Conservation (phyloP, 1,284 basidiomycete species). For the Laetiporus sulphureus region DNA sequence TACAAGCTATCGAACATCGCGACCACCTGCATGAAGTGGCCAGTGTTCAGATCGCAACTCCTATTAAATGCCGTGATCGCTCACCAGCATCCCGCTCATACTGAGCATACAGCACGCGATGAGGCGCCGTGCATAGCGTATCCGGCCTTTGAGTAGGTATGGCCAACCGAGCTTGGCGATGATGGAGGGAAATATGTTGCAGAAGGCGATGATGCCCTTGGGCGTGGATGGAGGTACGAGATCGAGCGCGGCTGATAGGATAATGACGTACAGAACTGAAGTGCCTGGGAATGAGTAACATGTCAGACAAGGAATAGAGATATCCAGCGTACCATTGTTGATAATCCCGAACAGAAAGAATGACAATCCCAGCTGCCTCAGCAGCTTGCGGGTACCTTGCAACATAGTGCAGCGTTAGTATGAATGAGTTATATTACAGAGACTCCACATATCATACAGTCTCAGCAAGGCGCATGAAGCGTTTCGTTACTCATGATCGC, state of each 20-base stretch:
- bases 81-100: slow-evolving; percentile 76
- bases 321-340: slow-evolving; percentile 41
- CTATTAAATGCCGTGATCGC: slow-evolving; percentile 11
- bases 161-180: slow-evolving; percentile 92
- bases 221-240: slow-evolving; percentile 87
- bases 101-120: slow-evolving; percentile 70
- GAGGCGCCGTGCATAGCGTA: slow-evolving; percentile 74
- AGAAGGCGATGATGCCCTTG: slow-evolving; percentile 90
- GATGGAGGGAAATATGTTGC: slow-evolving; percentile 81
- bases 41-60: neutral
- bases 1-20: slow-evolving; percentile 66
- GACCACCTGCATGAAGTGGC: slow-evolving; percentile 53
- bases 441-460: no score
- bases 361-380: slow-evolving; percentile 34
- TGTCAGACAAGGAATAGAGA: neutral
- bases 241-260: slow-evolving; percentile 92
- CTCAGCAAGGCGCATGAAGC: no score
- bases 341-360: slow-evolving; percentile 56
- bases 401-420: no score
- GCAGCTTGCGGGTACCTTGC: slow-evolving; percentile 12
- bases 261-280: slow-evolving; percentile 89
- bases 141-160: slow-evolving; percentile 77
- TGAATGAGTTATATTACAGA: no score
- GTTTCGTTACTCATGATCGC: no score
- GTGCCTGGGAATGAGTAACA: neutral